Percentiles rank a stretch among this genome's conserved stretches.
Conservation (phyloP, 805 yeast species). For the Kuraishia capsulata region DNA sequence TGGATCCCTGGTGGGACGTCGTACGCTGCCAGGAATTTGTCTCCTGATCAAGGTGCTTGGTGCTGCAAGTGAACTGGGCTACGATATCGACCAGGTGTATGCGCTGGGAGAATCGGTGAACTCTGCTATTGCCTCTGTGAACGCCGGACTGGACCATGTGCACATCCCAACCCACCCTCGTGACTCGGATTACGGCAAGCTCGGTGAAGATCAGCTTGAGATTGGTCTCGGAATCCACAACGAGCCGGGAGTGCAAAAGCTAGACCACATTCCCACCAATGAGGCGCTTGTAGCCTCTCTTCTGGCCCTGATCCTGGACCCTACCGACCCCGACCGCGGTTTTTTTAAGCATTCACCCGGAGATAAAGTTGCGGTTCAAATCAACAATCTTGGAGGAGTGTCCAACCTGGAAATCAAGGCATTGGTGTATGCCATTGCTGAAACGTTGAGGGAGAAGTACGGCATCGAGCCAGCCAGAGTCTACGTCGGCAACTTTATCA, state of each 20-base stretch:
- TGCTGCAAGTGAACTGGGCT: slow-evolving; percentile 18
- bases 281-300: slow-evolving; percentile 20
- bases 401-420: slow-evolving; percentile 24
- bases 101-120: slow-evolving; percentile 20
- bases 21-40: slow-evolving; percentile 26
- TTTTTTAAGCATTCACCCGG: slow-evolving; percentile 19
- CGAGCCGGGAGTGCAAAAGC: slow-evolving; percentile 26
- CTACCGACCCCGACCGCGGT: slow-evolving; percentile 18
- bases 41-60: slow-evolving; percentile 23
- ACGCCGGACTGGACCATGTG: slow-evolving; percentile 28
- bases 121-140: slow-evolving; percentile 21
- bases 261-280: slow-evolving; percentile 21
- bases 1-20: slow-evolving; percentile 25
- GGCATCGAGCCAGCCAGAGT: slow-evolving; percentile 20
- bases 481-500: slow-evolving; percentile 24
- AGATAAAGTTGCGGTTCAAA: slow-evolving; percentile 21
- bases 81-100: slow-evolving; percentile 17
- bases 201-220: slow-evolving; percentile 21
- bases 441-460: slow-evolving; percentile 16
- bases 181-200: slow-evolving; percentile 14
- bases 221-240: slow-evolving; percentile 30
- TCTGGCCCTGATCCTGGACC: slow-evolving; percentile 18
- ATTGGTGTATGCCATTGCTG: slow-evolving; percentile 14
- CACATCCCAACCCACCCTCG: slow-evolving; percentile 25
- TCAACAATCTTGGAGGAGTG: slow-evolving; percentile 29